A percentile compares a stretch with the other conserved stretches of the same genome.
These are phyloP conservation scores for Bolboschoenoplectus hybrid DNA, from an alignment of 202 grass and related monocot genomes.

Conservation along the genomic window DNA sequence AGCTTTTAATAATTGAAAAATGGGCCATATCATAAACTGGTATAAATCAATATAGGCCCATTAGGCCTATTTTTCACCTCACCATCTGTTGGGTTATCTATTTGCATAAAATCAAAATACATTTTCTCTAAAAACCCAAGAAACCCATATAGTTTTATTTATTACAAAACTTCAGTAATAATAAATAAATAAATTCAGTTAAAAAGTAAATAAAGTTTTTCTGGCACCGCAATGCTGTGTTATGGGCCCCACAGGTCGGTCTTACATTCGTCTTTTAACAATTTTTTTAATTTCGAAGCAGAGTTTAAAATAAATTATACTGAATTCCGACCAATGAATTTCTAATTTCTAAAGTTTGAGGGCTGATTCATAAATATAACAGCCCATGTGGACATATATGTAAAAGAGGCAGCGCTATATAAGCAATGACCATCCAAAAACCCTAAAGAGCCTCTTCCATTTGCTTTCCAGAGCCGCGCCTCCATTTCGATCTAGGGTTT, in stretches of 20 bases:
- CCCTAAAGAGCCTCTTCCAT: constrained; percentile 31
- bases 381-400: background rate
- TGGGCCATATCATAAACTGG: background rate
- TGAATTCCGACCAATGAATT: background rate
- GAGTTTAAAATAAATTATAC: background rate
- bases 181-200: too few species aligned
- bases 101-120: background rate
- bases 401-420: constrained; percentile 17
- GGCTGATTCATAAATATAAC: background rate
- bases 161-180: background rate
- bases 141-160: background rate
- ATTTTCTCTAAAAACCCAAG: background rate
- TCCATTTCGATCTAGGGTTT: constrained; percentile 33
- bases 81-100: background rate
- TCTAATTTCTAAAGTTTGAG: background rate
- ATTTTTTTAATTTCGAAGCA: background rate
- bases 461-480: constrained; percentile 17
- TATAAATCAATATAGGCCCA: background rate
- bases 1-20: background rate
- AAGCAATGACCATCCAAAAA: constrained; percentile 18
- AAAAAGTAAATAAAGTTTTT: background rate
- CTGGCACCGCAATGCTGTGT: background rate
- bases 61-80: background rate
- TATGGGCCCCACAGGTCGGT: background rate
- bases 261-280: background rate